A percentile compares a stretch with the other conserved stretches of the same genome.
phyloP scores from a whole-genome alignment of 495 filamentous ascomycete species.

The Oidiodendron maius region DNA sequence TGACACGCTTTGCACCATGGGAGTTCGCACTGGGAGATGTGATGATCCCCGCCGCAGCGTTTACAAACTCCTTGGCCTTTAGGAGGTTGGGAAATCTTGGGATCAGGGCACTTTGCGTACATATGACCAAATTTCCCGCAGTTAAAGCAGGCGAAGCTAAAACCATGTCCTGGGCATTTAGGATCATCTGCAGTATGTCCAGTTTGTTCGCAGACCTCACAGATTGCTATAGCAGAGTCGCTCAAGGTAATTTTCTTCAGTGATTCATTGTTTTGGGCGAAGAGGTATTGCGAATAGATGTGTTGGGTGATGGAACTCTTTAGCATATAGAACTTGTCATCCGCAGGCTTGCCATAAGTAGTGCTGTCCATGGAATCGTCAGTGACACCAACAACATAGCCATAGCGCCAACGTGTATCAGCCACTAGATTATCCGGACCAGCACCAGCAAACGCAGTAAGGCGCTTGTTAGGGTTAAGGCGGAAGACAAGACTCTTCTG shows the following conservation, averaged over 20 bases:
- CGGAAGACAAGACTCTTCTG: not conserved
- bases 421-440: not conserved
- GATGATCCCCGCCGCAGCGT: not conserved
- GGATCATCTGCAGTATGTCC: not conserved
- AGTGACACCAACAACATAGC: not conserved
- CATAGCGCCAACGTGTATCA: constrained; percentile 1
- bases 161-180: not conserved
- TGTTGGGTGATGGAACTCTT: not conserved
- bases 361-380: not conserved
- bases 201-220: not conserved
- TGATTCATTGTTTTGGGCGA: not conserved
- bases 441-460: not conserved
- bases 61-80: not conserved
- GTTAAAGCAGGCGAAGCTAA: not conserved
- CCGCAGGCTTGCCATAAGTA: constrained; percentile 1
- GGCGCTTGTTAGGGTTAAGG: not conserved
- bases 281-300: not conserved
- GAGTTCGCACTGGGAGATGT: not conserved
- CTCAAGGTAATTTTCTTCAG: not conserved
- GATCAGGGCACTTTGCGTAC: not conserved
- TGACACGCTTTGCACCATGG: no score
- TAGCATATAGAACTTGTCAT: not conserved
- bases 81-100: not conserved
- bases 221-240: not conserved
- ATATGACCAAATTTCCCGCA: not conserved